phyloP scores from a whole-genome alignment of 495 filamentous ascomycete species.

The Hyaloscypha finlandica region DNA sequence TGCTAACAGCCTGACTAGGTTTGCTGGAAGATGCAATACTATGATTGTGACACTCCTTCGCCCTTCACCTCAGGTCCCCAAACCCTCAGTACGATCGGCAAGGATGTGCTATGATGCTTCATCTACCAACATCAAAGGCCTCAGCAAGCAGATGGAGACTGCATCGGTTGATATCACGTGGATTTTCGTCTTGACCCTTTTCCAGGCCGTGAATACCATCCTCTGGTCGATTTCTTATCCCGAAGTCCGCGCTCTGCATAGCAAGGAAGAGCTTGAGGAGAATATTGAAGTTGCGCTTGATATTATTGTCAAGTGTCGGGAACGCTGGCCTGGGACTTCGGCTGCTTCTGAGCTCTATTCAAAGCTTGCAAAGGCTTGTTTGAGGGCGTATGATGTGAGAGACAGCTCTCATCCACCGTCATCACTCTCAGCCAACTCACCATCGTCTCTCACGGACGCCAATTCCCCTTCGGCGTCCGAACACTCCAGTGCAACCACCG shows the following conservation, averaged over 20 bases:
- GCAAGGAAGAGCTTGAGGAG: conserved; percentile 68
- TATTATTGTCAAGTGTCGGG: conserved; percentile 69
- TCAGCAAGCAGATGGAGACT: conserved; percentile 72
- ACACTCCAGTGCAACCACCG: conserved; percentile 30
- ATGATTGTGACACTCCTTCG: conserved; percentile 84
- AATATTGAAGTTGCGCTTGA: conserved; percentile 72
- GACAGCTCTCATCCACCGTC: conserved; percentile 47
- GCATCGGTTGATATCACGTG: conserved; percentile 82
- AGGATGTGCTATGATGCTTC: conserved; percentile 79
- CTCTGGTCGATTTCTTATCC: conserved; percentile 87
- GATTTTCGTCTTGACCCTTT: conserved; percentile 84
- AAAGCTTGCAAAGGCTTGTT: conserved; percentile 76
- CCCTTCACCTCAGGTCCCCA: conserved; percentile 86
- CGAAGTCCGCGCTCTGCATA: conserved; percentile 71
- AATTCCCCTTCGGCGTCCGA: conserved; percentile 43
- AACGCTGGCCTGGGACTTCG: conserved; percentile 85
- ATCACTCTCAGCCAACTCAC: conserved; percentile 62
- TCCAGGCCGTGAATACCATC: conserved; percentile 83
- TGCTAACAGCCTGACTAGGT: conserved; percentile 53
- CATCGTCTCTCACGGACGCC: conserved; percentile 50
- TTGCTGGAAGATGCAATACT: conserved; percentile 72
- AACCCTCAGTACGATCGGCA: conserved; percentile 74
- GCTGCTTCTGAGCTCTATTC: conserved; percentile 80
- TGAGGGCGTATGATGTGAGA: conserved; percentile 75
- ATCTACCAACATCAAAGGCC: conserved; percentile 74